These are phyloP conservation scores for Mycosphaerelloides madeirae DNA, from an alignment of 2,329 filamentous ascomycete genomes.

Conservation along the genomic window DNA sequence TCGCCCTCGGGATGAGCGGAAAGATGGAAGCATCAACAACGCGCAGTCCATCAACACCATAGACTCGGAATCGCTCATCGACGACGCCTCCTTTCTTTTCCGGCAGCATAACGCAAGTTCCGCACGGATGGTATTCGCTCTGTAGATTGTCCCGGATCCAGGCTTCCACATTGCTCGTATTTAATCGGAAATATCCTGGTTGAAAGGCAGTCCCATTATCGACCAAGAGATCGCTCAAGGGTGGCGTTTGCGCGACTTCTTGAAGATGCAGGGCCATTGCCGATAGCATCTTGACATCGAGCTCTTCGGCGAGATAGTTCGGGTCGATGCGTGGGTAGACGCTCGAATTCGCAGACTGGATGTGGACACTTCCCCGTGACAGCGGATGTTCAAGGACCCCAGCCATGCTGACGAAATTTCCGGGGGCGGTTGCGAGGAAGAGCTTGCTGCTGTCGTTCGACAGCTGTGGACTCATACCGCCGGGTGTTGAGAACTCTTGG, in stretches of 20 bases:
- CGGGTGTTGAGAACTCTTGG: slow-evolving; percentile 23
- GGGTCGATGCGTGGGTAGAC: slow-evolving; percentile 22
- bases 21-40: slow-evolving; percentile 26
- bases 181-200: slow-evolving; percentile 3
- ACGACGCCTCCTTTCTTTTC: slow-evolving; percentile 20
- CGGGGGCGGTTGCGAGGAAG: slow-evolving; percentile 5
- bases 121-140: slow-evolving; percentile 16
- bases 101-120: slow-evolving; percentile 23
- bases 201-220: slow-evolving; percentile 15
- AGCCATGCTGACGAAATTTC: slow-evolving; percentile 20
- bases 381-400: slow-evolving; percentile 33
- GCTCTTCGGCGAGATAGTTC: slow-evolving; percentile 38
- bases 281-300: slow-evolving; percentile 33
- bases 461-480: slow-evolving; percentile 22
- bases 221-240: slow-evolving; percentile 31
- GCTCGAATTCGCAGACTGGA: slow-evolving; percentile 17
- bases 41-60: slow-evolving; percentile 19
- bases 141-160: slow-evolving; percentile 8
- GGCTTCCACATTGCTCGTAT: slow-evolving; percentile 21
- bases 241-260: slow-evolving; percentile 38
- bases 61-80: slow-evolving; percentile 19
- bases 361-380: slow-evolving; percentile 42
- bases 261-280: slow-evolving; percentile 29
- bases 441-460: slow-evolving; percentile 24
- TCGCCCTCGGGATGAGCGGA: slow-evolving; percentile 10